A percentile compares a stretch with the other conserved stretches of the same genome.
Evolutionary conservation across 192 early-diverging fungal genomes (phyloP).

Genomic region (Entomortierella parvispora): DNA sequence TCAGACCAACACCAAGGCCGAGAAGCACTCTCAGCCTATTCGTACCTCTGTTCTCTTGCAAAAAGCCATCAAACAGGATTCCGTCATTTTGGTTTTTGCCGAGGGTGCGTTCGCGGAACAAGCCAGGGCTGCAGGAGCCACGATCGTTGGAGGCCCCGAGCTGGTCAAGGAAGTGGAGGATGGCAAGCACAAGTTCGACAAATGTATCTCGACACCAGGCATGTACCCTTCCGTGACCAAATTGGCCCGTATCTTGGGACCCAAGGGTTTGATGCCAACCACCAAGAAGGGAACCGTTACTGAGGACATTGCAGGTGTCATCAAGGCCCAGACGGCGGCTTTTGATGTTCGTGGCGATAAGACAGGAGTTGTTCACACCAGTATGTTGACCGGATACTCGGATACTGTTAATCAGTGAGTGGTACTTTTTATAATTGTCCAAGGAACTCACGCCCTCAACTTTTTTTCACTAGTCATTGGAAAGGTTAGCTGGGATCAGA

Average conservation of each 20-base stretch:
- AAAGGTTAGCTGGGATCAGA: conserved; percentile 48
- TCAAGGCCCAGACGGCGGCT: conserved; percentile 71
- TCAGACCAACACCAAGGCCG: conserved; percentile 68
- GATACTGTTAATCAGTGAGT: conserved; percentile 50
- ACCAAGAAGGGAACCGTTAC: conserved; percentile 87
- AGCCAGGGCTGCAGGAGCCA: conserved; percentile 82
- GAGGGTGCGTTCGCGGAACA: conserved; percentile 85
- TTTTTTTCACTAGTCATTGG: conserved; percentile 33
- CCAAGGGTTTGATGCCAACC: conserved; percentile 97
- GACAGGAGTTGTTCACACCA: conserved; percentile 74
- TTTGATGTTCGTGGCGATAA: conserved; percentile 84
- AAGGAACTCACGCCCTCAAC: neutral
- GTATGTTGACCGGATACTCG: conserved; percentile 38
- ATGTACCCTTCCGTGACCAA: conserved; percentile 91
- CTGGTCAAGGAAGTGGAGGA: conserved; percentile 73
- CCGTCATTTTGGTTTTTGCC: conserved; percentile 86
- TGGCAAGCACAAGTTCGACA: conserved; percentile 73
- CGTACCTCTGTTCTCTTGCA: conserved; percentile 84
- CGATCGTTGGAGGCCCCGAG: conserved; percentile 88
- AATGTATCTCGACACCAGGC: conserved; percentile 86
- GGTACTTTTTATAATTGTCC: conserved; percentile 22
- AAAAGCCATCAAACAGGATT: conserved; percentile 65
- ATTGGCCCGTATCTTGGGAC: conserved; percentile 90
- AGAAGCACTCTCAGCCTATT: conserved; percentile 83
- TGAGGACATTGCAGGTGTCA: conserved; percentile 73